Evolutionary conservation across 768 basidiomycete genomes (phyloP).

Genomic region (Gelatoporia subvermispora): DNA sequence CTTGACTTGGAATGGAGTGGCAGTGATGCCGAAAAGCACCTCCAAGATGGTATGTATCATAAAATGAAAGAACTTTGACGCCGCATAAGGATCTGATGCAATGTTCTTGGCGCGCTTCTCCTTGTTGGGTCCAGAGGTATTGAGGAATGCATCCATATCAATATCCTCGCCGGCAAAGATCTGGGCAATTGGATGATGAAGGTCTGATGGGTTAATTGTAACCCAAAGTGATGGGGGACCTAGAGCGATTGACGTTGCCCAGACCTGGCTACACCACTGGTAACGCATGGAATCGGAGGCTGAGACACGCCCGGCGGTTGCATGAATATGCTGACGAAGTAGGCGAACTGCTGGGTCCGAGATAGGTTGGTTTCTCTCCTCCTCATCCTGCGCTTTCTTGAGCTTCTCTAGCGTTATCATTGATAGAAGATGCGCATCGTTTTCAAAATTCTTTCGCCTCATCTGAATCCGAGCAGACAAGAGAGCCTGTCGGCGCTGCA

Average conservation of each 20-base stretch:
- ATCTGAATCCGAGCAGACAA: constrained; percentile 31
- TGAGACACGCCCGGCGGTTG: constrained; percentile 10
- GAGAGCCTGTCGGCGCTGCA: constrained; percentile 24
- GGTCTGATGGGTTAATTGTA: constrained; percentile 38
- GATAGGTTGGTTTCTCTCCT: constrained; percentile 11
- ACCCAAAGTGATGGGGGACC: constrained; percentile 36
- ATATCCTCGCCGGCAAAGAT: constrained; percentile 39
- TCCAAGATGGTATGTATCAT: constrained; percentile 28
- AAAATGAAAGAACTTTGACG: constrained; percentile 38
- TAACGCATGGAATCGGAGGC: constrained; percentile 13
- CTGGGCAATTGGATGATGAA: constrained; percentile 40
- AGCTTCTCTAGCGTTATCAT: constrained; percentile 27
- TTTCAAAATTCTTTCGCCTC: constrained; percentile 16
- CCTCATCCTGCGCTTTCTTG: constrained; percentile 28
- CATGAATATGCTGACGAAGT: constrained; percentile 11
- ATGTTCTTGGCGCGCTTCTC: constrained; percentile 23
- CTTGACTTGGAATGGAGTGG: constrained; percentile 7
- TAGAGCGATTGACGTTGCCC: constrained; percentile 27
- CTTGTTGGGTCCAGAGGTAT: constrained; percentile 19
- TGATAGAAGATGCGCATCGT: constrained; percentile 17
- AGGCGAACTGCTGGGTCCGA: constrained; percentile 6
- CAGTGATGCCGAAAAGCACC: constrained; percentile 29
- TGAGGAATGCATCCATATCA: constrained; percentile 34
- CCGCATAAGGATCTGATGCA: constrained; percentile 35
- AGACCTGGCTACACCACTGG: constrained; percentile 28